Conservation (phyloP, 345 rosid genomes). For the Toxicodendron radicans region DNA sequence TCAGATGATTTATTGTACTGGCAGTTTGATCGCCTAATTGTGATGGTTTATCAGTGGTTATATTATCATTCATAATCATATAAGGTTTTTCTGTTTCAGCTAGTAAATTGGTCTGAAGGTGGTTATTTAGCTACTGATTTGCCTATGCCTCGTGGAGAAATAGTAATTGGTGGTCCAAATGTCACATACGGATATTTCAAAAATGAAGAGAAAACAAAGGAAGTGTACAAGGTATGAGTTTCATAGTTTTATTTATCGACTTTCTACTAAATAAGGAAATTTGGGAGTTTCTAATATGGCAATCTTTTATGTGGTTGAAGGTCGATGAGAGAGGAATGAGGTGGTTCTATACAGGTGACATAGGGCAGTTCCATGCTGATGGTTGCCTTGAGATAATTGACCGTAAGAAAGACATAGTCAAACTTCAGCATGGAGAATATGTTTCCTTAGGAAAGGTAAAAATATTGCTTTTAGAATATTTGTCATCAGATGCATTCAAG, state of each 20-base stretch:
- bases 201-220: constrained; percentile 82
- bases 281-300: not conserved
- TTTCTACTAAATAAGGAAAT: not conserved
- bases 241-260: constrained; percentile 4
- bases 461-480: constrained; percentile 3
- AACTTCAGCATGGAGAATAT: constrained; percentile 98
- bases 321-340: constrained; percentile 91
- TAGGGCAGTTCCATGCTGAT: constrained; percentile 87
- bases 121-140: constrained; percentile 71
- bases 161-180: constrained; percentile 90
- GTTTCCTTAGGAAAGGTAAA: constrained; percentile 95
- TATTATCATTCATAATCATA: constrained; percentile 6
- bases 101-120: constrained; percentile 96
- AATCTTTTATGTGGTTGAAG: constrained; percentile 38
- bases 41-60: not conserved
- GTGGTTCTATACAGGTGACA: constrained; percentile 98
- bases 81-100: constrained; percentile 44
- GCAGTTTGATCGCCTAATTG: constrained; percentile 4
- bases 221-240: constrained; percentile 76
- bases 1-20: not conserved
- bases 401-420: constrained; percentile 94
- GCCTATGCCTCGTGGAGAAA: constrained; percentile 97
- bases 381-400: constrained; percentile 98
- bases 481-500: constrained; percentile 8
- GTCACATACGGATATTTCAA: constrained; percentile 91